Evolutionary conservation across 371 early-diverging fungal genomes (phyloP).

Genomic region (Syncephalastrum contaminatum): DNA sequence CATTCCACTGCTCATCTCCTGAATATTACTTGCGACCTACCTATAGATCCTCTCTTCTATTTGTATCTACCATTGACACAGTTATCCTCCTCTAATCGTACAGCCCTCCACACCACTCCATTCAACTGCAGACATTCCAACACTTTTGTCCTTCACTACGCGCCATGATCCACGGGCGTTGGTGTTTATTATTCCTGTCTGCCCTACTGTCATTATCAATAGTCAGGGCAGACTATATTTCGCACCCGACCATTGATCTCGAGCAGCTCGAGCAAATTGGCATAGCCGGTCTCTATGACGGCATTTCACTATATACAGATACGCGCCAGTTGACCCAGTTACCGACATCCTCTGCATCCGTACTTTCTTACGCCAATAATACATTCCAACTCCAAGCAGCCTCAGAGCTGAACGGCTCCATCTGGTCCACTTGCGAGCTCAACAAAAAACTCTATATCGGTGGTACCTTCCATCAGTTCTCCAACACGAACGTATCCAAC

Average conservation of each 20-base stretch:
- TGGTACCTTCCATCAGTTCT: slow-evolving; percentile 44
- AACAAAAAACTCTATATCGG: slow-evolving; percentile 44
- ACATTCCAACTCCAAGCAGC: slow-evolving; percentile 37
- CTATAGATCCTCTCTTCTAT: too few species aligned
- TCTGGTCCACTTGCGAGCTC: slow-evolving; percentile 33
- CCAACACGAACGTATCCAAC: slow-evolving; percentile 38
- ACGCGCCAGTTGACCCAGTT: slow-evolving; percentile 39
- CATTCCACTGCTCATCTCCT: too few species aligned
- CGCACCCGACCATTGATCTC: slow-evolving; percentile 38
- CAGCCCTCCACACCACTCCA: too few species aligned
- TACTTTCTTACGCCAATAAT: slow-evolving; percentile 30
- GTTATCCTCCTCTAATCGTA: too few species aligned
- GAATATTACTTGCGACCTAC: too few species aligned
- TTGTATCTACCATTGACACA: too few species aligned
- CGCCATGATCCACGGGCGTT: too few species aligned
- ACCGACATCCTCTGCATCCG: slow-evolving; percentile 29
- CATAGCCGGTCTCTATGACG: slow-evolving; percentile 41
- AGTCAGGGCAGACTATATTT: slow-evolving; percentile 22
- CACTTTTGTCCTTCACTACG: too few species aligned
- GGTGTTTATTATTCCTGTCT: too few species aligned
- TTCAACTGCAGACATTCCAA: too few species aligned
- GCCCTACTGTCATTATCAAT: too few species aligned
- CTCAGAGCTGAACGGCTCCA: slow-evolving; percentile 30
- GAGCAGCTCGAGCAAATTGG: slow-evolving; percentile 33
- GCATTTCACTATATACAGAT: slow-evolving; percentile 42